Evolutionary conservation across 257 asterid genomes (phyloP).

Genomic region (Ophiorrhiza pumila): DNA sequence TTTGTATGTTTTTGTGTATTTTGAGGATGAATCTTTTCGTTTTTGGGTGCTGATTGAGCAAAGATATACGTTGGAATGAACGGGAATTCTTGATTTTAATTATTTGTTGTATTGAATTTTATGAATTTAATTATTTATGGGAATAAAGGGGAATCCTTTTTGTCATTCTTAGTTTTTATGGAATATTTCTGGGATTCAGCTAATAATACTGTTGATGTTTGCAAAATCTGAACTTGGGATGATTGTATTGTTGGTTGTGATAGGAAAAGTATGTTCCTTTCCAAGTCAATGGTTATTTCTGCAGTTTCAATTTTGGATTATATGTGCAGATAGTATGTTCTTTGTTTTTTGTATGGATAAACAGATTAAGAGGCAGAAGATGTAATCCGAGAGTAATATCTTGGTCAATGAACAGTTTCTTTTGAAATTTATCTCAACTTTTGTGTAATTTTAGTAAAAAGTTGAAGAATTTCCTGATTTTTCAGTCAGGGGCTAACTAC

Average conservation of each 20-base stretch:
- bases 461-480: background rate
- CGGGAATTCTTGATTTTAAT: background rate
- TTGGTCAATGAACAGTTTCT: background rate
- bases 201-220: background rate
- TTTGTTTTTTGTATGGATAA: background rate
- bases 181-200: background rate
- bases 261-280: background rate
- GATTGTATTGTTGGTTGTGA: background rate
- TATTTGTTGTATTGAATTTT: background rate
- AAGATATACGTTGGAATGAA: background rate
- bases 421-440: background rate
- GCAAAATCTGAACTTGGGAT: background rate
- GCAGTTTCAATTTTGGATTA: background rate
- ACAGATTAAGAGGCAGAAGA: background rate
- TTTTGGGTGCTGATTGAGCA: conserved; percentile 12
- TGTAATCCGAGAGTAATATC: background rate
- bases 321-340: background rate
- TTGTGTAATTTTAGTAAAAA: background rate
- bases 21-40: background rate
- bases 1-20: background rate
- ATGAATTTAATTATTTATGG: background rate
- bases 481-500: background rate
- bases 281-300: background rate
- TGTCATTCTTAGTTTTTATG: background rate
- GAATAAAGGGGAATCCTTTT: too few species aligned